Evolutionary conservation across 2,329 filamentous ascomycete genomes (phyloP).

Genomic region (Chrysosporium keratinophilum): DNA sequence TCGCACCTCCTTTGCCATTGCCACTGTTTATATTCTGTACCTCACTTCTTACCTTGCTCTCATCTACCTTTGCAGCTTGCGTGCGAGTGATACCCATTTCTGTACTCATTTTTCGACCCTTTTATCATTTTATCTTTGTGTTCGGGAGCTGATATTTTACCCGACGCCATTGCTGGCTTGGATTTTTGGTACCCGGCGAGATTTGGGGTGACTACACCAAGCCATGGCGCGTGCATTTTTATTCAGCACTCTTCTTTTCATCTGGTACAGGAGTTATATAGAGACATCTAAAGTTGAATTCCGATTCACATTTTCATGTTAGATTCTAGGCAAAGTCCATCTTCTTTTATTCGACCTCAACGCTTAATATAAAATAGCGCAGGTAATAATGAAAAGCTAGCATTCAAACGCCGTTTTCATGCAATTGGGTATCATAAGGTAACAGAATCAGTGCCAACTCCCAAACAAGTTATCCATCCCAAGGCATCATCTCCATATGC

Average conservation of each 20-base stretch:
- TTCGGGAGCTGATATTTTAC: not conserved
- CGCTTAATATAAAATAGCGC: too few species aligned
- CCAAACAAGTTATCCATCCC: too few species aligned
- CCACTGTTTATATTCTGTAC: not conserved
- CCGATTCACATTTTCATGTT: too few species aligned
- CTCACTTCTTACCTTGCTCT: not conserved
- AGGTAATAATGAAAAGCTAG: not conserved
- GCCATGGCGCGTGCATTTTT: too few species aligned
- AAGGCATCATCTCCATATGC: not conserved
- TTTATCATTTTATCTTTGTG: not conserved
- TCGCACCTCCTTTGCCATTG: not conserved
- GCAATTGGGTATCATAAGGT: constrained; percentile 11
- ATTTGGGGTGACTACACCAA: not conserved
- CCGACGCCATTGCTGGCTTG: not conserved
- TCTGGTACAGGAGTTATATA: not conserved
- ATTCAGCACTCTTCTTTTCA: not conserved
- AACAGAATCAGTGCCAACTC: not conserved
- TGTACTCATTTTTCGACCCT: not conserved
- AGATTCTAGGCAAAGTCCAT: too few species aligned
- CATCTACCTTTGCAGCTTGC: not conserved
- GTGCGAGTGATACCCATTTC: constrained; percentile 1
- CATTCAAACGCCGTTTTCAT: not conserved
- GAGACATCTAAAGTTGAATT: not conserved
- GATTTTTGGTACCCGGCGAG: not conserved
- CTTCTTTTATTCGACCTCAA: too few species aligned